phyloP scores from a whole-genome alignment of 2,329 filamentous ascomycete species.

The Hymenoscyphus albidus region DNA sequence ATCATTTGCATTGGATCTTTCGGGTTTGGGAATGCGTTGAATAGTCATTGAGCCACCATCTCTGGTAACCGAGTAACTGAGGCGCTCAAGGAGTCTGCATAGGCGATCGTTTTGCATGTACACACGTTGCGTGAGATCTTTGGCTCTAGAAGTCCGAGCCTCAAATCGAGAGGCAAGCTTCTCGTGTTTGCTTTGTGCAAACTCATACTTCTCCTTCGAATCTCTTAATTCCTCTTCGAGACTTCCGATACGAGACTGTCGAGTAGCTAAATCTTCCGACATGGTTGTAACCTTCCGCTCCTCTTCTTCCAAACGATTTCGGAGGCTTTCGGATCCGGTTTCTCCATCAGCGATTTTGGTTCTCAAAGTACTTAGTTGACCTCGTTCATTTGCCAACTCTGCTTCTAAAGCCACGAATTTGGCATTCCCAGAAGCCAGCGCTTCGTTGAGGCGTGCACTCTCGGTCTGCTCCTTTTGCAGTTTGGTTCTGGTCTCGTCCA shows the following conservation, averaged over 20 bases:
- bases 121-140: slow-evolving; percentile 78
- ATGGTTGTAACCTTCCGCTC: slow-evolving; percentile 67
- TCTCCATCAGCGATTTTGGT: slow-evolving; percentile 76
- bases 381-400: slow-evolving; percentile 60
- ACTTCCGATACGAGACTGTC: slow-evolving; percentile 70
- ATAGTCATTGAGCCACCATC: slow-evolving; percentile 71
- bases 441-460: slow-evolving; percentile 51
- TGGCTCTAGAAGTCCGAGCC: slow-evolving; percentile 66
- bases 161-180: slow-evolving; percentile 57
- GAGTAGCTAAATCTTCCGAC: slow-evolving; percentile 66
- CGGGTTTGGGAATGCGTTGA: slow-evolving; percentile 63
- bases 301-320: slow-evolving; percentile 70
- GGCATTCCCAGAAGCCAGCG: slow-evolving; percentile 50
- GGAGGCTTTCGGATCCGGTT: slow-evolving; percentile 74
- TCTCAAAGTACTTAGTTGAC: slow-evolving; percentile 65
- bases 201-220: slow-evolving; percentile 61
- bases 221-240: slow-evolving; percentile 72
- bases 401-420: slow-evolving; percentile 51
- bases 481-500: slow-evolving; percentile 50
- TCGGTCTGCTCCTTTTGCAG: slow-evolving; percentile 50
- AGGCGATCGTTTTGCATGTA: slow-evolving; percentile 82
- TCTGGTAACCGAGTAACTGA: slow-evolving; percentile 78
- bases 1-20: slow-evolving; percentile 57
- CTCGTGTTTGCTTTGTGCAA: slow-evolving; percentile 49
- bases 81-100: slow-evolving; percentile 75